These are phyloP conservation scores for Falciphora oryzae DNA, from an alignment of 2,329 filamentous ascomycete species.

Conservation along the genomic window DNA sequence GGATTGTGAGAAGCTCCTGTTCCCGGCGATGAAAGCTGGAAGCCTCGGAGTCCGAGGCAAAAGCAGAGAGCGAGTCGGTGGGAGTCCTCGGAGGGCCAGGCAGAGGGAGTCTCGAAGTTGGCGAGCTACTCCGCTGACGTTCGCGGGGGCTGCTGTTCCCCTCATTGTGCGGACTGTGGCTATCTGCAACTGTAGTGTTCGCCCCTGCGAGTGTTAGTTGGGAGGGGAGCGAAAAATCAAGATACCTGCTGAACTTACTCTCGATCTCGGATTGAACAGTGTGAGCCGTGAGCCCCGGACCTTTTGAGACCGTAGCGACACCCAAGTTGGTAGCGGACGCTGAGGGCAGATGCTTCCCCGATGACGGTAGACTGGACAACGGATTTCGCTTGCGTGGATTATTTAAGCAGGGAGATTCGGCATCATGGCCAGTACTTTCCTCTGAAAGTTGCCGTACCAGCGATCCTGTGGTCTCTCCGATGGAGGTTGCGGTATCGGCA, in stretches of 20 bases:
- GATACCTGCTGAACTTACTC: not conserved
- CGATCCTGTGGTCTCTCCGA: not conserved
- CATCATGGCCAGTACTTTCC: not conserved
- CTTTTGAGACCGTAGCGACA: not conserved
- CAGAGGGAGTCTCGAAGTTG: conserved; percentile 1
- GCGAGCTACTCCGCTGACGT: not conserved
- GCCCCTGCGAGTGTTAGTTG: not conserved
- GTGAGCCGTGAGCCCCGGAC: not conserved
- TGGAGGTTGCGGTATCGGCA: not conserved
- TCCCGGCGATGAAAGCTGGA: conserved; percentile 33
- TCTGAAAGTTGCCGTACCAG: not conserved
- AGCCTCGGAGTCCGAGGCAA: conserved; percentile 26
- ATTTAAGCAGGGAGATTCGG: not conserved
- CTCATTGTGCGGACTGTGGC: not conserved
- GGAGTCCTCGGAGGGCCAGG: conserved; percentile 12
- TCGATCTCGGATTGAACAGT: not conserved
- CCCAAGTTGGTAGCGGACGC: not conserved
- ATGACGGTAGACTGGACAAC: not conserved
- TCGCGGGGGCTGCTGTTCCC: not conserved
- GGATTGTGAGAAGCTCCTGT: conserved; percentile 31
- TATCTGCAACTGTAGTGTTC: too few species aligned
- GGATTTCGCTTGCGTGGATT: not conserved
- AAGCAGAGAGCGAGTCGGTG: conserved; percentile 15
- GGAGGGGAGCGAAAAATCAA: not conserved
- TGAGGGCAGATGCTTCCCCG: not conserved